A percentile compares a stretch with the other conserved stretches of the same genome.
These are phyloP conservation scores for Alternaria infectoria DNA, from an alignment of 2,329 filamentous ascomycete genomes.

Conservation along the genomic window DNA sequence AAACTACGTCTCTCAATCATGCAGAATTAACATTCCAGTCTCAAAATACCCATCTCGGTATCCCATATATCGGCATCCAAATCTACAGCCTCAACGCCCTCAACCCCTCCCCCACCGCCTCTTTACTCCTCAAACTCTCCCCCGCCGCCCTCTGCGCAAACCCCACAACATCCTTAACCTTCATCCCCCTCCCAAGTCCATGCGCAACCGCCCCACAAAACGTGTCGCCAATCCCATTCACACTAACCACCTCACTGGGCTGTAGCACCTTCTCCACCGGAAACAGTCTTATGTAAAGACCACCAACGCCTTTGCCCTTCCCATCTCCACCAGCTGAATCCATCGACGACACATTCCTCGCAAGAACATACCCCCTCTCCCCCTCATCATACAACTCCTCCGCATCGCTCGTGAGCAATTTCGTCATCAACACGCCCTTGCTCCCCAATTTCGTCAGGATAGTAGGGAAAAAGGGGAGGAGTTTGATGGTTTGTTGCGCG, in stretches of 20 bases:
- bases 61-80: too few species aligned
- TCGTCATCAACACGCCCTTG: slow-evolving; percentile 76
- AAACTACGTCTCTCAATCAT: too few species aligned
- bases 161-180: slow-evolving; percentile 69
- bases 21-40: too few species aligned
- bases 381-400: slow-evolving; percentile 67
- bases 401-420: slow-evolving; percentile 72
- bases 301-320: slow-evolving; percentile 63
- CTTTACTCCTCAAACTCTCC: slow-evolving; percentile 74
- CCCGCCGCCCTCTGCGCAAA: slow-evolving; percentile 83
- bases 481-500: slow-evolving; percentile 80
- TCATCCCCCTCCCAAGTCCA: slow-evolving; percentile 66
- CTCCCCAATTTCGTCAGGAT: slow-evolving; percentile 84
- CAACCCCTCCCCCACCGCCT: slow-evolving; percentile 72
- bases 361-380: slow-evolving; percentile 73
- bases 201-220: slow-evolving; percentile 86
- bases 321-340: slow-evolving; percentile 48
- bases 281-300: slow-evolving; percentile 80
- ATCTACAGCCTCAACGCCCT: slow-evolving; percentile 22
- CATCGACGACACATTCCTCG: slow-evolving; percentile 55
- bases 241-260: slow-evolving; percentile 74
- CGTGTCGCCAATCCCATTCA: slow-evolving; percentile 94
- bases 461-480: slow-evolving; percentile 86
- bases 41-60: too few species aligned
- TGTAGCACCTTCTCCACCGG: slow-evolving; percentile 68